These are phyloP conservation scores for Penicillium sclerotiorum DNA, from an alignment of 2,329 filamentous ascomycete genomes.

Conservation along the genomic window DNA sequence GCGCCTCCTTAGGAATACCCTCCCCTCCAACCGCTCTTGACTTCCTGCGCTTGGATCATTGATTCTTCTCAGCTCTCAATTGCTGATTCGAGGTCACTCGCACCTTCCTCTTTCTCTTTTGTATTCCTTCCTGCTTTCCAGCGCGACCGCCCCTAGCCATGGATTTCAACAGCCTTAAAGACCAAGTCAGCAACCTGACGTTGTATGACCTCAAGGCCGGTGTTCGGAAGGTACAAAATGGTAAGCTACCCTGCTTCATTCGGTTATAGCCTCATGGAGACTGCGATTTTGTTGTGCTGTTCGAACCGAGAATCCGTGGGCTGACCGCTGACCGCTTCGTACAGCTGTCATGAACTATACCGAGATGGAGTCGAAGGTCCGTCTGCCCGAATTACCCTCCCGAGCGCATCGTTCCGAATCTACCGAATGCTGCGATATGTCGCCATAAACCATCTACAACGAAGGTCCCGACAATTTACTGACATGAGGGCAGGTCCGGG, in stretches of 20 bases:
- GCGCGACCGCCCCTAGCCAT: slow-evolving; percentile 53
- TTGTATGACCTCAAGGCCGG: slow-evolving; percentile 95
- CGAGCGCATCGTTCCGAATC: no score
- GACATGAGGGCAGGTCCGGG: slow-evolving; percentile 70
- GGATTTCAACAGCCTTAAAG: slow-evolving; percentile 84
- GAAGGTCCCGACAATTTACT: no score
- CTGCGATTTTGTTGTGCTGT: slow-evolving; percentile 6
- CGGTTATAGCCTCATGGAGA: no score
- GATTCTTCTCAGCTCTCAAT: slow-evolving; percentile 14
- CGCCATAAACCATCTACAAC: background rate
- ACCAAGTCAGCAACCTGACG: slow-evolving; percentile 86
- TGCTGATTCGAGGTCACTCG: slow-evolving; percentile 9
- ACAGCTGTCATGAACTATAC: slow-evolving; percentile 97
- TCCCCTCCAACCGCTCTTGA: no score
- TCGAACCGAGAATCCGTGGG: slow-evolving; percentile 12
- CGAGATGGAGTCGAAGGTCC: slow-evolving; percentile 77
- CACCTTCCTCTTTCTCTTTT: slow-evolving; percentile 1
- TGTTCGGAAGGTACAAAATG: slow-evolving; percentile 95
- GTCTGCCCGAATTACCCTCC: slow-evolving; percentile 23
- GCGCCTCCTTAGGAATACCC: no score
- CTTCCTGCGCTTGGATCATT: no score
- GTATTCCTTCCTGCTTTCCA: slow-evolving; percentile 12
- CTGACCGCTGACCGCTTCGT: slow-evolving; percentile 26
- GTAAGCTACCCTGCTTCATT: slow-evolving; percentile 59
- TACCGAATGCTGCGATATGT: no score